Evolutionary conservation across 495 filamentous ascomycete genomes (phyloP), one percentile per base, ranked within the genome.

Genomic region (Xylaria castorea): DNA sequence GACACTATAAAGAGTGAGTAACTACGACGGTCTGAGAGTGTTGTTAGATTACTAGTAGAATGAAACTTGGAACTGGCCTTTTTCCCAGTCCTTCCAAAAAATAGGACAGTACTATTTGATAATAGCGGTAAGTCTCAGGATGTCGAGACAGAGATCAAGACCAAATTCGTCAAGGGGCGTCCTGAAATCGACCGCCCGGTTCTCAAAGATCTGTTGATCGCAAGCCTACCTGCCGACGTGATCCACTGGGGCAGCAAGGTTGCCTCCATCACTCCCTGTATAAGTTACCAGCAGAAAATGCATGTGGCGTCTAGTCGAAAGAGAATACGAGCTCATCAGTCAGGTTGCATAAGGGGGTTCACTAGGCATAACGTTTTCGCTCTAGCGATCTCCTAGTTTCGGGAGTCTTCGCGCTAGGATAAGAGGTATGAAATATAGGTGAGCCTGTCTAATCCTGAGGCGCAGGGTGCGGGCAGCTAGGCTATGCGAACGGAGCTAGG

Each of bases 211-310:
- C 70, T 89, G 12, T 72, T 89, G 7, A 64, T 83, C 50, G 65
- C 69, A 1, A 62, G 77, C 60, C 12, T 89, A 1, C 84, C 86
- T 1, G 61, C 69, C 6, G 80, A 78, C 7, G 73, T 20, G 1
- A 82, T 90, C 44, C 81, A 81, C 74, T 89, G 86, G 84, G 77
- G 70, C n/a, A 78, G 82, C 63, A 85, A 83, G 66, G 68, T 88
- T 32, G 30, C 74, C 30, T 55, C 72, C 20, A 74, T 74, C 18
- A 40, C 6, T 11, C 71, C 75, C 65, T n/a, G n/a, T n/a, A n/a
- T n/a, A n/a, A n/a, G n/a, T n/a, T n/a, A n/a, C n/a, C n/a, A n/a
- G n/a, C n/a, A n/a, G n/a, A n/a, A n/a, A n/a, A n/a, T n/a, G n/a
- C n/a, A 38, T 38, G 36, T 38, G 36, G 36, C 7, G 36, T 38